Conservation (phyloP, 257 asterid genomes). For the Scutellaria galericulata region DNA sequence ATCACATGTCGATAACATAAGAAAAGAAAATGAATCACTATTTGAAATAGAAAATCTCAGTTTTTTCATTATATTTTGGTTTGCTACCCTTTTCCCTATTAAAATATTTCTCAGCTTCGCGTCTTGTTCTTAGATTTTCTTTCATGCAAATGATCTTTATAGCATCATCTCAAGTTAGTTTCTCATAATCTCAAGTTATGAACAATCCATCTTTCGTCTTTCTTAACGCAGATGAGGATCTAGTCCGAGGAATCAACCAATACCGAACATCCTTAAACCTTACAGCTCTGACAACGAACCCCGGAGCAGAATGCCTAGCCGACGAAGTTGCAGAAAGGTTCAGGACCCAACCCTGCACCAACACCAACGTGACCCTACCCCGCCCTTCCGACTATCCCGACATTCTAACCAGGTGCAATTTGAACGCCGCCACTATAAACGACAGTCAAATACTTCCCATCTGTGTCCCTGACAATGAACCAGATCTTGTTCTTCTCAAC, state of each 20-base stretch:
- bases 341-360: conserved; percentile 67
- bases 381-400: conserved; percentile 56
- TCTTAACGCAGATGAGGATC: conserved; percentile 57
- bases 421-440: conserved; percentile 63
- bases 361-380: conserved; percentile 59
- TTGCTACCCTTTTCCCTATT: too few relatives aligned
- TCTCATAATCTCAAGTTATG: too few relatives aligned
- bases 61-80: too few relatives aligned
- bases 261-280: conserved; percentile 65
- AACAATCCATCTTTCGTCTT: not conserved
- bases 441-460: conserved; percentile 76
- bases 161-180: too few relatives aligned
- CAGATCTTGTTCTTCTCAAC: conserved; percentile 54
- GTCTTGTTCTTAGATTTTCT: too few relatives aligned
- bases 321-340: conserved; percentile 61
- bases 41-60: too few relatives aligned
- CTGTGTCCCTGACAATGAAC: conserved; percentile 63
- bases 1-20: too few relatives aligned
- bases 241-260: conserved; percentile 63
- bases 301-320: conserved; percentile 77
- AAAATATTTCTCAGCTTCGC: too few relatives aligned
- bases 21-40: too few relatives aligned
- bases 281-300: conserved; percentile 54
- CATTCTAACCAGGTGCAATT: conserved; percentile 54
- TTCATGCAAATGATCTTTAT: too few relatives aligned